phyloP scores from a whole-genome alignment of 768 basidiomycete species.

The Naganishia vishniacii region DNA sequence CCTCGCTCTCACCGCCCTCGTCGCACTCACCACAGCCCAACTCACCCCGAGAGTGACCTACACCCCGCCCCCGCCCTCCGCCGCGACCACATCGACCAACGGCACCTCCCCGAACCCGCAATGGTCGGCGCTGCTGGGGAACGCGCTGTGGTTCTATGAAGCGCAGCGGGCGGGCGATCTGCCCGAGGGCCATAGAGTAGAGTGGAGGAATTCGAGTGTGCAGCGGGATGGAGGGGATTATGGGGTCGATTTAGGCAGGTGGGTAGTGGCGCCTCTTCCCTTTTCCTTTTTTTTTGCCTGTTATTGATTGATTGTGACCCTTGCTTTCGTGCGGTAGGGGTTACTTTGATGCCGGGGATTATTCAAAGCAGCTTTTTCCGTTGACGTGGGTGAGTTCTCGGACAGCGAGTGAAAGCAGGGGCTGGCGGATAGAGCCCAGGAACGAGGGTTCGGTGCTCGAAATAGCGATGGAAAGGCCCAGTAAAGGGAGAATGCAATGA shows the following conservation, averaged over 20 bases:
- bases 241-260: conserved; percentile 67
- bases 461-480: no score
- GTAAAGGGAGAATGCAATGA: no score
- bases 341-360: conserved; percentile 83
- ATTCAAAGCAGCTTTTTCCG: conserved; percentile 17
- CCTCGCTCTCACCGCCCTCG: no score
- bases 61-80: conserved; percentile 8
- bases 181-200: conserved; percentile 63
- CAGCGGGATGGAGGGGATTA: conserved; percentile 70
- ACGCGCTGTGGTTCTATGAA: conserved; percentile 81
- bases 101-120: conserved; percentile 59
- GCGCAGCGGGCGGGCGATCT: conserved; percentile 78
- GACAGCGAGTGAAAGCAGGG: not conserved
- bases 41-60: conserved; percentile 33
- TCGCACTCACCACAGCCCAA: conserved; percentile 29
- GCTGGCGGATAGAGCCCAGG: not conserved
- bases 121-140: conserved; percentile 76
- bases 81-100: conserved; percentile 28
- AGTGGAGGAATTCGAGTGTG: conserved; percentile 81
- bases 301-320: no score
- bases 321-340: no score
- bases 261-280: no score
- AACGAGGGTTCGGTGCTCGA: not conserved
- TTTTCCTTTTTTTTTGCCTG: no score
- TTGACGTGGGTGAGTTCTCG: conserved; percentile 30